Base-by-base conservation (phyloP, 768 basidiomycete genomes). In the Boletus vinaceobasis region DNA sequence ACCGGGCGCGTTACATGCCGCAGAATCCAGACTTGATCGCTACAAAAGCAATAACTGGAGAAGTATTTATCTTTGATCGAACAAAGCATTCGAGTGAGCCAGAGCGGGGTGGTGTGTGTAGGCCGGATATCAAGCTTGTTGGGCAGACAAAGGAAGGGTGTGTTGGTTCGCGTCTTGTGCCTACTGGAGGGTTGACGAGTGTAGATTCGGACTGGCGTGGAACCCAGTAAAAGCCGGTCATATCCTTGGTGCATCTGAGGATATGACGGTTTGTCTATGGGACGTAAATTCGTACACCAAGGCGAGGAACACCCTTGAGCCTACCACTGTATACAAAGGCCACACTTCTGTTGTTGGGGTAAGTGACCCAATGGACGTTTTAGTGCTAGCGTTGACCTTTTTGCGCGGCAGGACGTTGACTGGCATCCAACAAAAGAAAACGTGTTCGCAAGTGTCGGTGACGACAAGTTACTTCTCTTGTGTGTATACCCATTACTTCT, bases 1-100 rank as follows among this genome's bases (percentile, higher is more conserved):
- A 99, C 73, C 79, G 94, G 42, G 97, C 97, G 56, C 85, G 97
- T 49, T 99, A 98, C 71, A 98, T 98, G 95, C 97, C 97, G 7
- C 96, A 98, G 73, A 99, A 98, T 66, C 91, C 94, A 2, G 92
- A 98, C 73, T 73, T 99, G 61, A 90, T 99, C 60, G 97, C 97
- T 14, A 98, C 96, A 11, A 98, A 98, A 71, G 80, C 94, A 21
- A 82, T 93, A 8, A 85, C 83, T 7, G 97, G 96, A 14, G 92
- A 97, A 59, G 92, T 98, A 3, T 76, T 88, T 54, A 75, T 99
- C n/a, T 99, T 98, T 73, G 97, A 99, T 73, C 77, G 97, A 55
- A 98, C 97, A 35, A 98, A 97, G 72, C 96, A 98, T 71, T 83
- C 93, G 49, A 95, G 87, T 62, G 91, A 96, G 65, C 94, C 96